Evolutionary conservation across 768 basidiomycete genomes (phyloP), one percentile per base, ranked within the genome.

Genomic region (Lentinus tigrinus): DNA sequence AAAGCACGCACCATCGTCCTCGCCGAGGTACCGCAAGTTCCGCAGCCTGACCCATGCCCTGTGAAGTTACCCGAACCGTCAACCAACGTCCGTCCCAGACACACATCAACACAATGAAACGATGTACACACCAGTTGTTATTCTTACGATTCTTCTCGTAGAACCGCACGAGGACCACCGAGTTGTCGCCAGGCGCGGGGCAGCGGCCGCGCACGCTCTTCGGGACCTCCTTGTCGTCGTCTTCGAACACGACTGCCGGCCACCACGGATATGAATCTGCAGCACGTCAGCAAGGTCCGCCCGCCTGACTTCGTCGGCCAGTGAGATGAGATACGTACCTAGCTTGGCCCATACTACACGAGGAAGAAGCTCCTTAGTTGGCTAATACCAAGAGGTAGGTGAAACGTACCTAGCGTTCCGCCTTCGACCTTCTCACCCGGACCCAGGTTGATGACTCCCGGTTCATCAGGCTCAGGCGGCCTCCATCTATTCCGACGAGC

Each of bases 201-300:
- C 50, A 51, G 5, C 47, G 21, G 19, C 52, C 46, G 10, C 52
- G 72, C 54, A 66, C 70, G 47, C 59, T 63, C 38, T 36, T 48
- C 0, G 89, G 89, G n/a, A 93, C 79, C 0, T 69, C 69, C 1
- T 75, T 70, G 47, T 88, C 84, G 55, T 85, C 82, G 27, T 54
- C 9, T 24, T 86, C 84, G 51, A 80, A 87, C 16, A 95, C 81
- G 9, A 90, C 84, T 9, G 87, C 94, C 39, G 94, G 91, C 87
- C 89, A 96, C 86, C 87, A 95, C 1, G 94, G 94, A 65, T 78
- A 95, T 0, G 85, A 81, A 36, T 76, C 91, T 92, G 48, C n/a
- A 56, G 13, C 9, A 47, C 50, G 47, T 63, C 31, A 31, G 31
- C 31, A 11, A 39, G 27, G 7, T 37, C 38, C n/a, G 42, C 10